Conservation (phyloP, 1,284 basidiomycete species). For the Cystobasidium slooffiae region DNA sequence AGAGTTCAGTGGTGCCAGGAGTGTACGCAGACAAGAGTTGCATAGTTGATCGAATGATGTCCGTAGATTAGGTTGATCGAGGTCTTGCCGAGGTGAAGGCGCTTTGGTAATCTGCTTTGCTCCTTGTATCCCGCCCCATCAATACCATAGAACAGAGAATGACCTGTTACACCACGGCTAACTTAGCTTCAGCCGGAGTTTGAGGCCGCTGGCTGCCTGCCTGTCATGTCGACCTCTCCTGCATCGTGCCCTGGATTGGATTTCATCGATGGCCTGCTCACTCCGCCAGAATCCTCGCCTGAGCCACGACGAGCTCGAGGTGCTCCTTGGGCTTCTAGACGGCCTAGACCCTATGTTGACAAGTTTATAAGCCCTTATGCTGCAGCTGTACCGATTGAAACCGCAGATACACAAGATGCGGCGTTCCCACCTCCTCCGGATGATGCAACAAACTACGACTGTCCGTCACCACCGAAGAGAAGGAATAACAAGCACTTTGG, state of each 20-base stretch:
- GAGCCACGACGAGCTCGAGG: background rate
- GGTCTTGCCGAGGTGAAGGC: no score
- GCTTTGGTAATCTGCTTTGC: no score
- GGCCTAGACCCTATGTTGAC: conserved; percentile 16
- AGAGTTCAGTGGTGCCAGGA: no score
- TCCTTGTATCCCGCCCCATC: no score
- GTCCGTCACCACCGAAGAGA: no score
- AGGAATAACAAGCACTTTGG: no score
- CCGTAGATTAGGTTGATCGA: no score
- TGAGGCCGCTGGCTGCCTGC: background rate
- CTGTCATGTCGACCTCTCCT: background rate
- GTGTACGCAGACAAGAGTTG: no score
- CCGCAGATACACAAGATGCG: background rate
- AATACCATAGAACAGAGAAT: no score
- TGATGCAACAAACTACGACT: background rate
- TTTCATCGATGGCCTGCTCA: conserved; percentile 6
- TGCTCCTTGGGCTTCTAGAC: conserved; percentile 18
- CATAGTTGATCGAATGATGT: no score
- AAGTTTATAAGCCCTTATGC: background rate
- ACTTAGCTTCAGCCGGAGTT: no score
- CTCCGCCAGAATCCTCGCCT: background rate
- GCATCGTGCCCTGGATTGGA: background rate
- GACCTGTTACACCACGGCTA: no score
- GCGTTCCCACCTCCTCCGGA: background rate
- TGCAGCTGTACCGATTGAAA: background rate